Percentiles rank a stretch among this genome's conserved stretches.
Conservation (phyloP, 352 stramenopile species). For the Globisporangium solare region DNA sequence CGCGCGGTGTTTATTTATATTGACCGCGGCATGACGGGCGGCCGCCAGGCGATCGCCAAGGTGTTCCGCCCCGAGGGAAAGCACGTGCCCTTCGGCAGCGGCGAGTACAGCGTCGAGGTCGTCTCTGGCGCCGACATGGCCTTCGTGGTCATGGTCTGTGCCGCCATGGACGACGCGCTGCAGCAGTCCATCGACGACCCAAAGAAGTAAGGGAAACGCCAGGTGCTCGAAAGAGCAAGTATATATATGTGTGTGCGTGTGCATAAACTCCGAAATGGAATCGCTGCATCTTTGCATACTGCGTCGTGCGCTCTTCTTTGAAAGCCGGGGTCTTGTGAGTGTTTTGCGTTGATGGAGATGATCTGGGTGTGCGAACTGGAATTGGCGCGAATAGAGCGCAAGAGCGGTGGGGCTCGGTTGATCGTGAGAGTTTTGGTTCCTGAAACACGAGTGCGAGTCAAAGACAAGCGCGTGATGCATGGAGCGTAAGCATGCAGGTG, state of each 20-base stretch:
- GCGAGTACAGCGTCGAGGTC: slow-evolving; percentile 18
- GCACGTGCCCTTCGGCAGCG: slow-evolving; percentile 11
- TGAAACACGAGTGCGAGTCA: too few species aligned
- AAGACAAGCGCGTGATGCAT: too few species aligned
- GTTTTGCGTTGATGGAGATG: too few species aligned
- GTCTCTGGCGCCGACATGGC: slow-evolving; percentile 12
- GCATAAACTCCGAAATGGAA: background rate
- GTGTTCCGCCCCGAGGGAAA: slow-evolving; percentile 21
- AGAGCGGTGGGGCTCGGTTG: too few species aligned
- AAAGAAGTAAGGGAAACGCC: too few species aligned
- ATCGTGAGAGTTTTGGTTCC: too few species aligned
- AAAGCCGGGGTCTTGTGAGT: too few species aligned
- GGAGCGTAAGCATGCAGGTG: too few species aligned
- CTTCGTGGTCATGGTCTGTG: slow-evolving; percentile 16
- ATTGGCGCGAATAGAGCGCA: too few species aligned
- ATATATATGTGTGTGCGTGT: background rate
- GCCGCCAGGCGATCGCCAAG: slow-evolving; percentile 16
- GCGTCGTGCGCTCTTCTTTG: too few species aligned
- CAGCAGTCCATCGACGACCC: slow-evolving; percentile 7
- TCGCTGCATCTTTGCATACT: background rate
- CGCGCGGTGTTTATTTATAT: slow-evolving; percentile 23
- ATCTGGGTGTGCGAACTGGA: too few species aligned
- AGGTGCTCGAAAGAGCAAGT: background rate
- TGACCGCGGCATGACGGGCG: slow-evolving; percentile 16
- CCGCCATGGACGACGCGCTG: slow-evolving; percentile 14